Conservation (phyloP, 2,329 filamentous ascomycete genomes). For the Verticillium zaregamsianum region DNA sequence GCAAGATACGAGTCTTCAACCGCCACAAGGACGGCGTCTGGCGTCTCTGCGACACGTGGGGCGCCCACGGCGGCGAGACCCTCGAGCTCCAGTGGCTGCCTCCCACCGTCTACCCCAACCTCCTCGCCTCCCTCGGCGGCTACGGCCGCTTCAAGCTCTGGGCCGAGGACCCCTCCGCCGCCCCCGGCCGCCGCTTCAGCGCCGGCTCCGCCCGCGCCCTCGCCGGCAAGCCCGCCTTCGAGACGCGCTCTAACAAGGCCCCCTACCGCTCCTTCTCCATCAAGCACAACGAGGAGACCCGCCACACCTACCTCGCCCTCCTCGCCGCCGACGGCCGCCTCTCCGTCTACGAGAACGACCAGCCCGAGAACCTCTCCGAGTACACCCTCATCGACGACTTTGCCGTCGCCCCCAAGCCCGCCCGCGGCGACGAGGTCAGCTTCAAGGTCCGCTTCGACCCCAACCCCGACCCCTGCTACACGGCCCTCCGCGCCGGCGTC, state of each 20-base stretch:
- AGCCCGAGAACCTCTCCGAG: constrained; percentile 73
- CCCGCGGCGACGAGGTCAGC: constrained; percentile 77
- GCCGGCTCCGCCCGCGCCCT: constrained; percentile 41
- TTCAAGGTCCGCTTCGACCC: constrained; percentile 88
- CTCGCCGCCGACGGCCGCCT: constrained; percentile 79
- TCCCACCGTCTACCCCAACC: constrained; percentile 78
- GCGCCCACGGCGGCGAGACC: constrained; percentile 85
- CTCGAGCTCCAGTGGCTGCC: constrained; percentile 94
- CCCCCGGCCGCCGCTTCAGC: constrained; percentile 78
- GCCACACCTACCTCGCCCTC: constrained; percentile 80
- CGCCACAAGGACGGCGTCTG: constrained; percentile 73
- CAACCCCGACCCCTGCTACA: constrained; percentile 76
- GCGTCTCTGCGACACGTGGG: constrained; percentile 82
- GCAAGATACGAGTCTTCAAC: constrained; percentile 89
- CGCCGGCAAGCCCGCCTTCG: constrained; percentile 45
- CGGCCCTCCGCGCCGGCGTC: constrained; percentile 74
- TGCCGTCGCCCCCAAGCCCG: constrained; percentile 65
- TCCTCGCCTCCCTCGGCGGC: constrained; percentile 82
- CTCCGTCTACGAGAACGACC: constrained; percentile 78
- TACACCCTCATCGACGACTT: constrained; percentile 76
- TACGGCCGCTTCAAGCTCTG: constrained; percentile 90
- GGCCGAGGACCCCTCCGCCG: constrained; percentile 82
- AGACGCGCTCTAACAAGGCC: constrained; percentile 54
- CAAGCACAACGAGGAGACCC: constrained; percentile 72
- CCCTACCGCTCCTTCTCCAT: constrained; percentile 82